These are phyloP conservation scores for Phaeoacremonium minimum DNA, from an alignment of 2,329 filamentous ascomycete genomes.

Conservation along the genomic window DNA sequence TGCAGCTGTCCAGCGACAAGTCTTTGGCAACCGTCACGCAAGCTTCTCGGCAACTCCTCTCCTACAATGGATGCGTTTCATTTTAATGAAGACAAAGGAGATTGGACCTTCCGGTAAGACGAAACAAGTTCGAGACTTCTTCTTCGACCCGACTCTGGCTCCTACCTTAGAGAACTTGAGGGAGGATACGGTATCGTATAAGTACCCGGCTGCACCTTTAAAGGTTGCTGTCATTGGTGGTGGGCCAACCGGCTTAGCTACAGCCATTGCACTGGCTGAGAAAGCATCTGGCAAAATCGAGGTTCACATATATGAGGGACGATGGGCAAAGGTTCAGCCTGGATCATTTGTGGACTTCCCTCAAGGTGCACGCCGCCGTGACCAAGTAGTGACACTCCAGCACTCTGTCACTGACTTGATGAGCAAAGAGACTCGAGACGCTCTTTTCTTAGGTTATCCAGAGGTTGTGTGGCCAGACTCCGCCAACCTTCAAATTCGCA, in stretches of 20 bases:
- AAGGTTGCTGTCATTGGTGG: conserved; percentile 26
- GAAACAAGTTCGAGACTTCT: conserved; percentile 24
- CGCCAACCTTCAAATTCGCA: conserved; percentile 30
- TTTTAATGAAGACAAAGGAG: conserved; percentile 23
- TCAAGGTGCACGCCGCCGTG: conserved; percentile 19
- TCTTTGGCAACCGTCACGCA: conserved; percentile 22
- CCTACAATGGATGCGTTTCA: conserved; percentile 26
- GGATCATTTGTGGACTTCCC: conserved; percentile 20
- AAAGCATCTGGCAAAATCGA: conserved; percentile 23
- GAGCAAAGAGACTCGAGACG: conserved; percentile 18
- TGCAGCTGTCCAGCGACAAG: conserved; percentile 16
- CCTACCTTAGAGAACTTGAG: conserved; percentile 17
- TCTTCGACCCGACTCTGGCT: conserved; percentile 26
- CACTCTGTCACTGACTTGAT: conserved; percentile 25
- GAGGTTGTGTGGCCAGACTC: conserved; percentile 29
- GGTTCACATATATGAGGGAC: conserved; percentile 28
- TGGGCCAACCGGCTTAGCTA: conserved; percentile 24
- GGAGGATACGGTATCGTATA: conserved; percentile 16
- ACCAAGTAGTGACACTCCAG: conserved; percentile 30
- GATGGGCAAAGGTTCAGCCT: conserved; percentile 19
- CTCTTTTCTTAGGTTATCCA: conserved; percentile 23
- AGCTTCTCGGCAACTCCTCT: conserved; percentile 22
- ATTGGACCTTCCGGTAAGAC: conserved; percentile 17
- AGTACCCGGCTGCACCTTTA: conserved; percentile 20
- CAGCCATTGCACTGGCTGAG: conserved; percentile 26